phyloP scores from a whole-genome alignment of 1,284 basidiomycete species.

The Apiotrichum mycotoxinovorans region DNA sequence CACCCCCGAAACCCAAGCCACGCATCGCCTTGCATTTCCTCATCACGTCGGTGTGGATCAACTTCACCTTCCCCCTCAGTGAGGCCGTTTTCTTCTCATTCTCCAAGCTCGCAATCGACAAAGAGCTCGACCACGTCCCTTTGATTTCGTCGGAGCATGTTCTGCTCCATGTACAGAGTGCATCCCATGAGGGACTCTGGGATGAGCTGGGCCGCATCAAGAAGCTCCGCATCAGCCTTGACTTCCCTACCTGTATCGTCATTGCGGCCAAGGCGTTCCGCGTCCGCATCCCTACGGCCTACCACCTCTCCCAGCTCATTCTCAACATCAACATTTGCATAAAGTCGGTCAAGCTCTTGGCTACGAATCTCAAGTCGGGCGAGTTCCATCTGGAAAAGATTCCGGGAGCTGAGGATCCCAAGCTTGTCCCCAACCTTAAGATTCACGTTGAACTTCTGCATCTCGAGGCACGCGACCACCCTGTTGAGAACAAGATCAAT shows the following conservation, averaged over 20 bases:
- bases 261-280: conserved; percentile 61
- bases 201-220: conserved; percentile 71
- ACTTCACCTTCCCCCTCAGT: conserved; percentile 44
- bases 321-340: conserved; percentile 62
- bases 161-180: conserved; percentile 53
- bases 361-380: conserved; percentile 26
- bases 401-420: conserved; percentile 68
- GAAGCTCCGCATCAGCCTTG: conserved; percentile 56
- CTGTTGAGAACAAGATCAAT: conserved; percentile 75
- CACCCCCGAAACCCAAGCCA: conserved; percentile 6
- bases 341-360: conserved; percentile 69
- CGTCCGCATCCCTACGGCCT: conserved; percentile 75
- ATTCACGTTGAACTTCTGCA: conserved; percentile 62
- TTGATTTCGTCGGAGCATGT: conserved; percentile 43
- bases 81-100: conserved; percentile 41
- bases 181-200: conserved; percentile 57
- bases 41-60: conserved; percentile 32
- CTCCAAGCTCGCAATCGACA: conserved; percentile 25
- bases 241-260: conserved; percentile 19
- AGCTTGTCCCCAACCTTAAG: conserved; percentile 63
- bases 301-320: conserved; percentile 68
- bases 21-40: conserved; percentile 32
- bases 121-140: conserved; percentile 22
- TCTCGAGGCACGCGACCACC: conserved; percentile 83
- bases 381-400: conserved; percentile 42